Base-by-base conservation (phyloP, 2,329 filamentous ascomycete genomes). In the Metarhizium humberi region DNA sequence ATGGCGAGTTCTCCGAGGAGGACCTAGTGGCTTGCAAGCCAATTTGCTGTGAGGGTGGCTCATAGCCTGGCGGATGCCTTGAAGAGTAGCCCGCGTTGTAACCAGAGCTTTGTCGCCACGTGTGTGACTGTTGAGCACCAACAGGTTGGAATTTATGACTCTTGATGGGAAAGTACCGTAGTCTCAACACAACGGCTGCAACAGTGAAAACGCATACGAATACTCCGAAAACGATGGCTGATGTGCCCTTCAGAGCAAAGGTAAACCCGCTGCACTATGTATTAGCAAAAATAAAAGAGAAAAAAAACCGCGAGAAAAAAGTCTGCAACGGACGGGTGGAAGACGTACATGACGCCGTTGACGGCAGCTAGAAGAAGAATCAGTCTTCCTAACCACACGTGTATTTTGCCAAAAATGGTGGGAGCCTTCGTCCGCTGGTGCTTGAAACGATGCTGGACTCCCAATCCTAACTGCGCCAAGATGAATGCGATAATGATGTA, bases 351-450 rank as follows among this genome's bases (percentile, higher is more conserved):
- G 59, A 83, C 82, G 25, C 73, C 79, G 59, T 85, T 84, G 54
- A 78, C 61, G 16, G 80, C 69, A 48, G 80, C 82, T 3, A 82
- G 62, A 10, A 76, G 64, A 20, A 85, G 72, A 40, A 81, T 71
- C 3, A 76, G 49, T 14, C 81, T 75, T 2, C 83, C 83, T 3
- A 82, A 68, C 76, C 81, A 81, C 20, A 80, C 67, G 66, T 86
- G 83, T 29, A 79, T 69, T 18, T 71, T 76, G 53, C 78, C 74
- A 38, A 81, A 72, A 59, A 74, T 73, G 30, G 79, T 80, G 1
- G 77, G 67, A 25, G 72, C 57, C 55, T 76, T 69, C 2, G 77
- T 80, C 64, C 73, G 70, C 61, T 75, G 78, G 65, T 73, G 82
- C 42, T 77, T 71, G 50, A 73, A 70, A 61, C 85, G 82, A 60